phyloP scores from a whole-genome alignment of 2,329 filamentous ascomycete genomes.

The Colletotrichum higginsianum region DNA sequence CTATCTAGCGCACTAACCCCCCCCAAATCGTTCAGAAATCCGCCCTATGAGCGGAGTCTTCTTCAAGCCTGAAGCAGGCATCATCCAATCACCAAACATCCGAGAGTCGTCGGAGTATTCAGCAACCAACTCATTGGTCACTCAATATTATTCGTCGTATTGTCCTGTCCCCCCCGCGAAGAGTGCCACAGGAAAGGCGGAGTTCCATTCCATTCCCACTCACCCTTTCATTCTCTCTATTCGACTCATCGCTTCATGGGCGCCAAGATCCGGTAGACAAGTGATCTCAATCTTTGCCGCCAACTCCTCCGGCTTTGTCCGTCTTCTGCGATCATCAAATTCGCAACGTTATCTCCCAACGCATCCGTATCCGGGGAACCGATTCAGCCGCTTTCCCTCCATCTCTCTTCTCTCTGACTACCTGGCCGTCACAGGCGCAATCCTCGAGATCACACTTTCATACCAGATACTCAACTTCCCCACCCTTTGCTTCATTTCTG shows the following conservation, averaged over 20 bases:
- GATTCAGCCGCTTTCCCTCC: background rate
- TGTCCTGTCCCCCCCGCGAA: slow-evolving; percentile 9
- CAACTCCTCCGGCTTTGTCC: background rate
- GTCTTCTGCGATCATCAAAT: background rate
- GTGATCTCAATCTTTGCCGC: background rate
- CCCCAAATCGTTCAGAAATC: slow-evolving; percentile 5
- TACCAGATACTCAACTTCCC: background rate
- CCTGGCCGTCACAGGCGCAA: background rate
- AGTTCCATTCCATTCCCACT: background rate
- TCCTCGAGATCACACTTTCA: background rate
- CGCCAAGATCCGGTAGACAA: background rate
- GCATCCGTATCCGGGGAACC: slow-evolving; percentile 14
- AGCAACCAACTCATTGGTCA: background rate
- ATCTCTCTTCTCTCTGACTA: background rate
- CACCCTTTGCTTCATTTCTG: background rate
- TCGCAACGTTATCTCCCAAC: slow-evolving; percentile 3
- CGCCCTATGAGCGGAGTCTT: slow-evolving; percentile 36
- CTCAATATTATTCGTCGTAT: background rate
- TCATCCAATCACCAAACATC: slow-evolving; percentile 35
- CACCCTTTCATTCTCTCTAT: background rate
- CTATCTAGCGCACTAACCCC: background rate
- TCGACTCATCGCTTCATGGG: background rate
- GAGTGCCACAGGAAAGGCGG: background rate
- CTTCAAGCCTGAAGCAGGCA: slow-evolving; percentile 12
- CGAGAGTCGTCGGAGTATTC: slow-evolving; percentile 25